Conservation (phyloP, 2,329 filamentous ascomycete genomes). For the Leptographium wingfieldii region DNA sequence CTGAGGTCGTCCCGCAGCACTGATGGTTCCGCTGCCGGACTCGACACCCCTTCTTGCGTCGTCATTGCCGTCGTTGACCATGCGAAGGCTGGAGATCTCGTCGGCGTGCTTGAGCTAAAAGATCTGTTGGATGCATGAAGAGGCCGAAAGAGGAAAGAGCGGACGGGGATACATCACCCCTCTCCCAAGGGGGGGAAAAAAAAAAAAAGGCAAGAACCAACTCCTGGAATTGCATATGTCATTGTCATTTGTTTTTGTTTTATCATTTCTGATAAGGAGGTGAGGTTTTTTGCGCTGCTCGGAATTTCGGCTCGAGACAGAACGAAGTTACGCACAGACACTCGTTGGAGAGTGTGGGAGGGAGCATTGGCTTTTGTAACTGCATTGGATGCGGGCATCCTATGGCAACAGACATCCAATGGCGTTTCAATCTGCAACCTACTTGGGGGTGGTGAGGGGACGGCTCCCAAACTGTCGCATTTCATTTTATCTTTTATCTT, state of each 20-base stretch:
- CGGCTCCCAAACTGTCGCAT: background rate
- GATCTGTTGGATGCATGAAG: slow-evolving; percentile 6
- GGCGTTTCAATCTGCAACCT: background rate
- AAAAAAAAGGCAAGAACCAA: background rate
- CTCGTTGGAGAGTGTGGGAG: background rate
- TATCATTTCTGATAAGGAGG: background rate
- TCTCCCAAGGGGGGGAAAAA: background rate
- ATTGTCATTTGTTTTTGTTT: background rate
- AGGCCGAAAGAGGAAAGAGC: background rate
- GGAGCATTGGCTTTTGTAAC: background rate
- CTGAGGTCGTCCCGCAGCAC: slow-evolving; percentile 11
- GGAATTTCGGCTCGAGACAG: background rate
- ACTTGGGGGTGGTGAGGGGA: background rate
- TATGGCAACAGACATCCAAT: background rate
- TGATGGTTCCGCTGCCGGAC: background rate
- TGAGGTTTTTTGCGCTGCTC: background rate
- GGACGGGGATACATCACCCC: too few species aligned
- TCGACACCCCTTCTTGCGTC: background rate
- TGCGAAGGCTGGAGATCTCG: slow-evolving; percentile 6
- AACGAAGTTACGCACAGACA: background rate
- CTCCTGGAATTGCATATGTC: background rate
- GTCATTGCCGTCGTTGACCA: slow-evolving; percentile 10
- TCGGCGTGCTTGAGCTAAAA: slow-evolving; percentile 10
- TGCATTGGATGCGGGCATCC: background rate
- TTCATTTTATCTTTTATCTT: background rate